A percentile compares a stretch with the other conserved stretches of the same genome.
phyloP scores from a whole-genome alignment of 768 basidiomycete genomes.

The Pleurotus ostreatus region DNA sequence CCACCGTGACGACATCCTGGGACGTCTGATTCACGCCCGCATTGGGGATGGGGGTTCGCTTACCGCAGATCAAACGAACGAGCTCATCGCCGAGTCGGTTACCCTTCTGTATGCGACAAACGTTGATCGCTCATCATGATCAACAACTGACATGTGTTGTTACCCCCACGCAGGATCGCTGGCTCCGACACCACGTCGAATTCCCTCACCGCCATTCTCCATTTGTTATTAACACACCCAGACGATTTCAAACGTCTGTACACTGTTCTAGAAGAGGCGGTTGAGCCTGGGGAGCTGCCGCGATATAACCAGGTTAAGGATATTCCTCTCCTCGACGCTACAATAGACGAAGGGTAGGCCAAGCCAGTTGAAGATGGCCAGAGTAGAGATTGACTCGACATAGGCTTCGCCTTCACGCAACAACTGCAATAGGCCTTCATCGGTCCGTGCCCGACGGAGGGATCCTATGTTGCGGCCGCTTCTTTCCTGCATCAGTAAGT shows the following conservation, averaged over 20 bases:
- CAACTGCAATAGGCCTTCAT: conserved; percentile 30
- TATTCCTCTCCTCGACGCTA: conserved; percentile 20
- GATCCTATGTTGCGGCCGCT: conserved; percentile 15
- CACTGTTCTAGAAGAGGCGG: conserved; percentile 10
- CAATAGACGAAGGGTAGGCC: conserved; percentile 21
- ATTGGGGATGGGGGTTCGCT: conserved; percentile 3
- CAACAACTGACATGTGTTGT: background rate
- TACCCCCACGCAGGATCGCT: conserved; percentile 20
- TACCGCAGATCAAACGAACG: conserved; percentile 15
- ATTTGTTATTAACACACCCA: conserved; percentile 19
- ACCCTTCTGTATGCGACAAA: conserved; percentile 19
- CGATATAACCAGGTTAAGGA: conserved; percentile 18
- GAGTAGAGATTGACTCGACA: too few species aligned
- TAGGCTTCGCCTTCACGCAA: conserved; percentile 27
- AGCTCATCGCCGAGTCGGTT: conserved; percentile 21
- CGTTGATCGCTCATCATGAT: background rate
- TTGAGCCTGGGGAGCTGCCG: conserved; percentile 3
- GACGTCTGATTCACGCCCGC: conserved; percentile 19
- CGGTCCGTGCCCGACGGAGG: conserved; percentile 24
- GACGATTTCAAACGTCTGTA: conserved; percentile 15
- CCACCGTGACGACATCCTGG: conserved; percentile 21
- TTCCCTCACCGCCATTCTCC: conserved; percentile 21
- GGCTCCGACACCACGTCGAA: conserved; percentile 30
- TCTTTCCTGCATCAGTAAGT: conserved; percentile 25
- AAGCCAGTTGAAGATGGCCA: background rate